phyloP scores from a whole-genome alignment of 140 eudicot genomes.

The Bidens hawaiensis region DNA sequence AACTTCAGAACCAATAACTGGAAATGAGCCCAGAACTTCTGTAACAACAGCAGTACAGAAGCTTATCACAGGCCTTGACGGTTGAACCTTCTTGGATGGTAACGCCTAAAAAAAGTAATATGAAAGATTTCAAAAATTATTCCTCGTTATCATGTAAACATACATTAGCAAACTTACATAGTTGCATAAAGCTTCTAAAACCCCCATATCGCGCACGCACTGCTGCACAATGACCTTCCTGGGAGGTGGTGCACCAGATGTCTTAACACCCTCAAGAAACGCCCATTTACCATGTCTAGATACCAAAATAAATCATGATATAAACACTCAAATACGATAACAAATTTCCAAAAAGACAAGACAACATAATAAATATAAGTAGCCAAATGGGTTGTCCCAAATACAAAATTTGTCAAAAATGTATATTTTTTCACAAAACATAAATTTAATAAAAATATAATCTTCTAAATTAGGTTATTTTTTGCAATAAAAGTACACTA shows the following conservation, averaged over 20 bases:
- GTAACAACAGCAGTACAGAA: conserved; percentile 82
- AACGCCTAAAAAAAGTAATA: conserved; percentile 42
- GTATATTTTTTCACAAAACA: neutral
- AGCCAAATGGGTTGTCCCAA: neutral
- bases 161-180: conserved; percentile 43
- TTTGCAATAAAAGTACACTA: neutral
- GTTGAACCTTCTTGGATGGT: conserved; percentile 61
- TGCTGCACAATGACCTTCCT: conserved; percentile 89
- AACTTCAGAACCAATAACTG: conserved; percentile 45
- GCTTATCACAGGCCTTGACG: conserved; percentile 60
- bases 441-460: neutral
- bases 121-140: neutral
- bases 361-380: neutral
- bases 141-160: neutral
- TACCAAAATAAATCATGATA: conserved; percentile 9
- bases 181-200: conserved; percentile 74
- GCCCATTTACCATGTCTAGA: conserved; percentile 70
- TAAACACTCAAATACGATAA: neutral
- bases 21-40: conserved; percentile 64
- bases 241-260: conserved; percentile 88
- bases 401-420: neutral
- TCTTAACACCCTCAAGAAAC: conserved; percentile 89
- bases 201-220: conserved; percentile 70
- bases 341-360: neutral
- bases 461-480: neutral